These are phyloP conservation scores for Crepidotus variabilis DNA, from an alignment of 768 basidiomycete species.

Conservation along the genomic window DNA sequence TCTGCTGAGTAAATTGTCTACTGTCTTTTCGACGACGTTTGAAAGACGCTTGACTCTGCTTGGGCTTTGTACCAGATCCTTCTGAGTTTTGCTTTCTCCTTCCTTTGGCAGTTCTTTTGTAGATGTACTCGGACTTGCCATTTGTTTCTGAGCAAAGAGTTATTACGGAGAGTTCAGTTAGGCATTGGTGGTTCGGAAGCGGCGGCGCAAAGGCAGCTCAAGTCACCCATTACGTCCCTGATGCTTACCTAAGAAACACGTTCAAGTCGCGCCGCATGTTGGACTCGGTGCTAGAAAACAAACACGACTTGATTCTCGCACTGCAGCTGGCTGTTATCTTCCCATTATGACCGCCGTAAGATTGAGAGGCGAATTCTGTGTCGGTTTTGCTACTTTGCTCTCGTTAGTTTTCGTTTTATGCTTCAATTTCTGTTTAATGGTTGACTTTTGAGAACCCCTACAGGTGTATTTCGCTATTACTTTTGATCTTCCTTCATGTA, in stretches of 20 bases:
- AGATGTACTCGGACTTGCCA: constrained; percentile 26
- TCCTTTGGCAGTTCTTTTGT: constrained; percentile 18
- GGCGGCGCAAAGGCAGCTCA: not conserved
- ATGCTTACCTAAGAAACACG: constrained; percentile 28
- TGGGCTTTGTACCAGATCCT: constrained; percentile 26
- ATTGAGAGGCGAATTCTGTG: constrained; percentile 77
- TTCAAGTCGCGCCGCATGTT: constrained; percentile 24
- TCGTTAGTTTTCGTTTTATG: constrained; percentile 41
- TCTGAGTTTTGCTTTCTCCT: constrained; percentile 20
- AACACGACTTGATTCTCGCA: constrained; percentile 7
- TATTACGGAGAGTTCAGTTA: not conserved
- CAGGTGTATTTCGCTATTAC: constrained; percentile 47
- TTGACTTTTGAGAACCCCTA: not conserved
- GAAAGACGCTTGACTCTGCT: constrained; percentile 53
- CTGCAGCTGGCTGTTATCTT: constrained; percentile 17
- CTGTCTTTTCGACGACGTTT: constrained; percentile 50
- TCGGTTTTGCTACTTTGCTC: constrained; percentile 66
- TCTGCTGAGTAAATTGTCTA: constrained; percentile 55
- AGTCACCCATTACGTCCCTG: not conserved
- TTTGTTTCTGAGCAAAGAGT: constrained; percentile 3
- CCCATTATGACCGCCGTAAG: constrained; percentile 16
- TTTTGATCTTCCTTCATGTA: constrained; percentile 83
- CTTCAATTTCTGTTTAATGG: constrained; percentile 12
- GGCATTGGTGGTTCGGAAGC: not conserved
- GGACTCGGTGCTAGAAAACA: constrained; percentile 5